Conservation (phyloP, 306 rosid genomes). For the Medicago truncatula region MtrunA17r5.0-ANR NC_053045.1:51977501-51978000, state of each 20-base stretch:
- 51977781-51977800: slow-evolving; percentile 65
- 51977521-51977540: neutral
- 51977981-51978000: neutral
- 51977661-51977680: slow-evolving; percentile 58
- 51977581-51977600: slow-evolving; percentile 56
- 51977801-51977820: slow-evolving; percentile 62
- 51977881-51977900: neutral
- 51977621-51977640: slow-evolving; percentile 64
- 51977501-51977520: neutral
- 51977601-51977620: slow-evolving; percentile 82
- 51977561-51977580: slow-evolving; percentile 59
- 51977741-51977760: slow-evolving; percentile 81
- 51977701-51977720: slow-evolving; percentile 75
- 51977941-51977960: neutral
- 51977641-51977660: slow-evolving; percentile 73
- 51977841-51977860: slow-evolving; percentile 98
- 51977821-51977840: slow-evolving; percentile 85
- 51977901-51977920: neutral
- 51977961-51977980: neutral
- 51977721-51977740: slow-evolving; percentile 95
- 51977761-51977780: slow-evolving; percentile 78
- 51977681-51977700: slow-evolving; percentile 42
- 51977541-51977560: slow-evolving; percentile 73
- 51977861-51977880: slow-evolving; percentile 1
- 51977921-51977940: no score